Evolutionary conservation across 225 moss, liverwort and hornwort genomes (phyloP).

Genomic region (Pseudisothecium myosuroides): DNA sequence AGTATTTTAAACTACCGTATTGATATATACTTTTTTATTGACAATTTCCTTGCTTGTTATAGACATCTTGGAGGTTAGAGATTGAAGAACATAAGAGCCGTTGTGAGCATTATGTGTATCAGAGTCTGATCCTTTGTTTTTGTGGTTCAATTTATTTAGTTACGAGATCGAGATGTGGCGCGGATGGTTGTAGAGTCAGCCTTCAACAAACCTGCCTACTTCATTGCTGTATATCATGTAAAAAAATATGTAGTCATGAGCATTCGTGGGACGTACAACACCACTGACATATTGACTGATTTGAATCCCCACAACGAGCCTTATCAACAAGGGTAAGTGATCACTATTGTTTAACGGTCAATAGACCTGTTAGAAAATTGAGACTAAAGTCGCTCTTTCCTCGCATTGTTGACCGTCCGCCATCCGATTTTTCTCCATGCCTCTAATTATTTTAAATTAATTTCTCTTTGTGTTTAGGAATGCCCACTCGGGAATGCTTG

Average conservation of each 20-base stretch:
- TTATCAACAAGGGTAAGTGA: constrained; percentile 56
- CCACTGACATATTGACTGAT: constrained; percentile 80
- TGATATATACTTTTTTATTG: neutral
- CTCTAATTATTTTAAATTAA: neutral
- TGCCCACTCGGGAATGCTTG: constrained; percentile 79
- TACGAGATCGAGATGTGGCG: constrained; percentile 41
- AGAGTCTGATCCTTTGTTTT: neutral
- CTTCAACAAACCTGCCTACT: constrained; percentile 64
- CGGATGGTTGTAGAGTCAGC: constrained; percentile 45
- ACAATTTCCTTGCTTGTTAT: neutral
- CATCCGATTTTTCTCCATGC: neutral
- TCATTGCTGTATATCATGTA: constrained; percentile 56
- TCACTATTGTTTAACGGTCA: neutral
- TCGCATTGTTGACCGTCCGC: neutral
- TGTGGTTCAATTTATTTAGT: constrained; percentile 10
- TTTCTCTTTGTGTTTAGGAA: constrained; percentile 12
- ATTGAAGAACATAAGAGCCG: neutral
- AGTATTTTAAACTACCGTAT: neutral
- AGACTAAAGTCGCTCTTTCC: neutral
- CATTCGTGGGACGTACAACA: constrained; percentile 75
- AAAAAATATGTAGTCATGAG: constrained; percentile 52
- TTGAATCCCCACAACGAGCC: constrained; percentile 67
- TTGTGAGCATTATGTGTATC: neutral
- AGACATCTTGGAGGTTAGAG: neutral
- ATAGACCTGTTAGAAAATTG: too few relatives aligned